Percentiles rank a stretch among this genome's conserved stretches.
Evolutionary conservation across 2,329 filamentous ascomycete species (phyloP).

Genomic region (Ascocoryne sarcoides): DNA sequence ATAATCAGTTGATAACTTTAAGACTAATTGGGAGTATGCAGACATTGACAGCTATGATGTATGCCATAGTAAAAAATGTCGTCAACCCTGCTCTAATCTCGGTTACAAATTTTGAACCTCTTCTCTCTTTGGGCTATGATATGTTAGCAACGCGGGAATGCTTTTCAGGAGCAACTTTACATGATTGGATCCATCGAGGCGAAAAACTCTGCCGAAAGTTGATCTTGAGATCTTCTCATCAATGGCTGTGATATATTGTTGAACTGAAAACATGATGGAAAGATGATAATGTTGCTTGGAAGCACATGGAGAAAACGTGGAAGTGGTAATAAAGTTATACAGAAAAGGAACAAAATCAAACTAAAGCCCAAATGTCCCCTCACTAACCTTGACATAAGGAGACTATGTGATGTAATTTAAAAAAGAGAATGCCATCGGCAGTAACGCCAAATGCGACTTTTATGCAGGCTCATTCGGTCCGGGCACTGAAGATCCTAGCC

Average conservation of each 20-base stretch:
- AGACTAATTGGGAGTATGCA: conserved; percentile 4
- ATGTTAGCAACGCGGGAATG: conserved; percentile 2
- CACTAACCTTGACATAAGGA: too few relatives aligned
- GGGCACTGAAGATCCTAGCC: too few relatives aligned
- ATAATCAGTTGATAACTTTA: conserved; percentile 28
- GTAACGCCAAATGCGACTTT: too few relatives aligned
- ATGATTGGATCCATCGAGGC: conserved; percentile 59
- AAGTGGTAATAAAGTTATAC: conserved; percentile 8
- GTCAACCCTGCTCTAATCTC: conserved; percentile 73
- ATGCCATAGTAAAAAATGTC: conserved; percentile 43
- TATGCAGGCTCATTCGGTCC: too few relatives aligned
- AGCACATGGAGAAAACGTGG: conserved; percentile 16
- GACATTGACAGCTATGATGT: conserved; percentile 32
- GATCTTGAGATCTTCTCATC: conserved; percentile 24
- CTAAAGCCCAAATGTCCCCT: conserved; percentile 2
- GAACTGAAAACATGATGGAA: conserved; percentile 11
- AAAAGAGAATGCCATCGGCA: too few relatives aligned
- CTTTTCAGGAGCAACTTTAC: conserved; percentile 30
- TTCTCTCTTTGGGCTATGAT: conserved; percentile 54
- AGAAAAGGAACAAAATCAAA: not conserved
- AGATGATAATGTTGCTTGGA: conserved; percentile 1
- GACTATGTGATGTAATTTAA: too few relatives aligned
- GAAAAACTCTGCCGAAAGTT: conserved; percentile 48
- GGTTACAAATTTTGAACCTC: conserved; percentile 61
- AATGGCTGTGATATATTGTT: conserved; percentile 5